phyloP scores from a whole-genome alignment of 1,139 yeast genomes.

The Meyerozyma elateridarum region DNA sequence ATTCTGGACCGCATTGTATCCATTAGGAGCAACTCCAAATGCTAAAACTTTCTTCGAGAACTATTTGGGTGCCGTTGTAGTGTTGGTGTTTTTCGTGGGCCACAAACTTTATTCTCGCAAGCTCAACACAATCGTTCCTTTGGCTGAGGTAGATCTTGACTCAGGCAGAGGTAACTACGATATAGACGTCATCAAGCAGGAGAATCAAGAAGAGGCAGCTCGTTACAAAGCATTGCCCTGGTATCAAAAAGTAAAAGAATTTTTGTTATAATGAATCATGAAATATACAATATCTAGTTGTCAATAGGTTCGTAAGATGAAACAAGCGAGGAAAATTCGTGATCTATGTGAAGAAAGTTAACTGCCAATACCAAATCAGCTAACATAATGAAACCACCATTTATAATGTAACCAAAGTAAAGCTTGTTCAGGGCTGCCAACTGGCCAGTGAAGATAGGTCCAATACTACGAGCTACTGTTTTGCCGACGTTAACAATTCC shows the following conservation, averaged over 20 bases:
- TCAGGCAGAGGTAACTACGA: conserved; percentile 1
- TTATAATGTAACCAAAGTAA: conserved; percentile 56
- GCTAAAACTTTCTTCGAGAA: conserved; percentile 29
- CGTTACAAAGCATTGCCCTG: conserved; percentile 1
- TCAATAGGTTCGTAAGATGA: no score
- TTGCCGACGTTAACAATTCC: conserved; percentile 84
- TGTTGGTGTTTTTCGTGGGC: conserved; percentile 26
- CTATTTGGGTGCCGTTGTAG: conserved; percentile 32
- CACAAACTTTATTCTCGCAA: conserved; percentile 34
- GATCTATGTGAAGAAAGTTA: conserved; percentile 39
- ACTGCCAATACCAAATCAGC: conserved; percentile 43
- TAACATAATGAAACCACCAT: conserved; percentile 49
- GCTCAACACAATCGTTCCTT: conserved; percentile 22
- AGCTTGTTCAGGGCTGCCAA: conserved; percentile 53
- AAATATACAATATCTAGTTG: no score
- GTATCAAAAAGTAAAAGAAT: neutral
- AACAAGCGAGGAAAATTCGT: no score
- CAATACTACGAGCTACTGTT: conserved; percentile 77
- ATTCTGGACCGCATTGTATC: conserved; percentile 41
- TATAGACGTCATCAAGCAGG: conserved; percentile 2
- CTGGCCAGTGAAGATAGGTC: conserved; percentile 75
- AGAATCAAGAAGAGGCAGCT: conserved; percentile 1
- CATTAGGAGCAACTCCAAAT: conserved; percentile 27
- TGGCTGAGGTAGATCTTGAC: conserved; percentile 10
- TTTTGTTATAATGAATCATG: neutral